Evolutionary conservation across 805 yeast species (phyloP), one percentile per base, ranked within the genome.

Genomic region (Zygosaccharomyces kombuchaensis): DNA sequence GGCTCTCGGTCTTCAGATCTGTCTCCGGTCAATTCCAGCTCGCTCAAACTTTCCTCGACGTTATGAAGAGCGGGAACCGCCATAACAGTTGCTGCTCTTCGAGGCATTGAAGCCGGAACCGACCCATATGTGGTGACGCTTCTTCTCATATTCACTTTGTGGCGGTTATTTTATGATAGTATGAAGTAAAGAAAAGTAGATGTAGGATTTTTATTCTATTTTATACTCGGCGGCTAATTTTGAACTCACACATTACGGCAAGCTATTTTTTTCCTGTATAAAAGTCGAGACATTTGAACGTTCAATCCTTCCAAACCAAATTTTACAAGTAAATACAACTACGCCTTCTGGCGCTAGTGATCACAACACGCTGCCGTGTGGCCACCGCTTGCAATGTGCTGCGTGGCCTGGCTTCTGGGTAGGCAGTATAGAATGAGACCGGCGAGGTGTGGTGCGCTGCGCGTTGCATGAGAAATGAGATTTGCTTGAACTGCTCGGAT

Each of bases 61-160:
- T 39, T 36, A 9, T n/a, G 36, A 25, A 46, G 36, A 9, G 46
- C 32, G 9, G 44, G 40, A 8, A 29, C 14, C 19, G 40, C 42
- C 23, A 22, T 21, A 9, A 36, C 34, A 4, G 50, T 46, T 6
- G 42, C 42, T n/a, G 50, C 41, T 34, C 50, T 46, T 30, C 35
- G 30, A 12, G 30, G 38, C 19, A 34, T 16, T n/a, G 26, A 26
- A 23, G 26, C 26, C 10, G 26, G 44, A 5, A 9, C 31, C 6
- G 38, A 26, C 23, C 22, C 37, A 25, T 14, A 39, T 9, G 44
- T 30, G 9, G 50, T 46, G 19, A 6, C 5, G 25, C 50, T 43
- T 26, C 50, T 46, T 14, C 46, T 37, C 50, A 46, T 46, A 10
- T 16, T 22, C 10, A 4, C 13, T 27, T 16, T 26, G 17, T 10